Evolutionary conservation across 2,329 filamentous ascomycete genomes (phyloP), one percentile per base, ranked within the genome.

Genomic region (Pyrenophora tritici-repentis): DNA sequence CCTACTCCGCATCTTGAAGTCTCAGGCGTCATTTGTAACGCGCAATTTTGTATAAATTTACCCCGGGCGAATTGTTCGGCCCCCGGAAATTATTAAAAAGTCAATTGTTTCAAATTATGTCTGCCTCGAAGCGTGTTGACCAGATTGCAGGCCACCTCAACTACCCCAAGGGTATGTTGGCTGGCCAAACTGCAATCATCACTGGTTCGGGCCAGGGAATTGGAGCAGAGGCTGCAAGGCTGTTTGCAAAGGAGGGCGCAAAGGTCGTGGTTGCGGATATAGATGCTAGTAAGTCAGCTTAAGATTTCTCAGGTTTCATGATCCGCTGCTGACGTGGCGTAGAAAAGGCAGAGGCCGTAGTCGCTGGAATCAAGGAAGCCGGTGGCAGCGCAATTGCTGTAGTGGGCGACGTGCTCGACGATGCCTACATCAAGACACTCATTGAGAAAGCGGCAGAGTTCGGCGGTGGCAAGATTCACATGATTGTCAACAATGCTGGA

Each of bases 401-500:
- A 0, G 78, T 85, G 0, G 91, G 91, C 53, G 90, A 96, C 68
- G 83, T 96, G 68, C 81, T 91, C 17, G 82, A 90, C 68, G 78
- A 84, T 39, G 76, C 79, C 16, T 93, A 94, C 74, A 81, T 92
- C 68, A 80, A 84, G 53, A 77, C 80, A 8, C 82, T 96, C n/a
- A 85, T 96, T 20, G 79, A 86, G 68, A 84, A 86, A 67, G 82
- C 90, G 0, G 91, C 89, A 1, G 87, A 86, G 40, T 95, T 96
- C 68, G 91, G 91, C 51, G 79, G 82, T 58, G 91, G 90, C 67
- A 95, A 95, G 79, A 91, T 96, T 56, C 88, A 96, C 73, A 88
- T 94, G 70, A 87, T 96, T 49, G 89, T 96, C 53, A 95, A 96
- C 76, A 96, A 96, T 72, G 91, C 91, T 0, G 91, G 90, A 35